Evolutionary conservation across 2,329 filamentous ascomycete genomes (phyloP).

Genomic region (Orbilia javanica): DNA sequence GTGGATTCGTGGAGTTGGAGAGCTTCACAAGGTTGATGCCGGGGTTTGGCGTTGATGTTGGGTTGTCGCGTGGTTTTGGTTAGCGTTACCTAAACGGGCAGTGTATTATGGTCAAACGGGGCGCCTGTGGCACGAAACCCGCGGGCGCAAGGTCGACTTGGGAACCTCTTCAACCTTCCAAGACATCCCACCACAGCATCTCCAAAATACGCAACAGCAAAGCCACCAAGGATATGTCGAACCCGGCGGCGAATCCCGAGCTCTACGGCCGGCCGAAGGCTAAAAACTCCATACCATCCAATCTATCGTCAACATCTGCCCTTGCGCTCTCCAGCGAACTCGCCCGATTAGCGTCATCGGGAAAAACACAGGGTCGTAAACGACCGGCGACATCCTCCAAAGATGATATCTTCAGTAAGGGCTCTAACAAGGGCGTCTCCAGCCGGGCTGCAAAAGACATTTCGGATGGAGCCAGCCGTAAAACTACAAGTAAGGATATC

Average conservation of each 20-base stretch:
- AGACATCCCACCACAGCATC: neutral
- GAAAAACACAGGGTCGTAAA: constrained; percentile 49
- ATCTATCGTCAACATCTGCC: constrained; percentile 74
- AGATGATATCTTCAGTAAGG: constrained; percentile 64
- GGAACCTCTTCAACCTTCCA: neutral
- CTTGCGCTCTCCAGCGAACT: constrained; percentile 91
- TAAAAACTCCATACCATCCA: constrained; percentile 75
- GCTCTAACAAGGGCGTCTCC: constrained; percentile 74
- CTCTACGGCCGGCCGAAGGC: constrained; percentile 82
- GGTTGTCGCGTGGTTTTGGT: constrained; percentile 41
- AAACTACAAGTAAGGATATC: constrained; percentile 71
- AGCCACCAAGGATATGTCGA: constrained; percentile 67
- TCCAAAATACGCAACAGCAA: constrained; percentile 19
- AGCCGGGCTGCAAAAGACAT: constrained; percentile 75
- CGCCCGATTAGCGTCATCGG: constrained; percentile 66
- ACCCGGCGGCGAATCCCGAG: constrained; percentile 68
- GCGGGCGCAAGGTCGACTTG: neutral
- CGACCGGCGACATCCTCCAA: constrained; percentile 38
- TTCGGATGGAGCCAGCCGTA: constrained; percentile 67
- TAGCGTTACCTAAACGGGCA: neutral
- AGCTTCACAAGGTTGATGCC: neutral
- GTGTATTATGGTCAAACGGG: neutral
- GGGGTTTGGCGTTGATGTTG: too few relatives aligned
- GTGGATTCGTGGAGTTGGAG: neutral
- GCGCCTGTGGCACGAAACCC: constrained; percentile 10